Evolutionary conservation across 1,284 basidiomycete species (phyloP).

Genomic region (Leucoagaricus sp.): DNA sequence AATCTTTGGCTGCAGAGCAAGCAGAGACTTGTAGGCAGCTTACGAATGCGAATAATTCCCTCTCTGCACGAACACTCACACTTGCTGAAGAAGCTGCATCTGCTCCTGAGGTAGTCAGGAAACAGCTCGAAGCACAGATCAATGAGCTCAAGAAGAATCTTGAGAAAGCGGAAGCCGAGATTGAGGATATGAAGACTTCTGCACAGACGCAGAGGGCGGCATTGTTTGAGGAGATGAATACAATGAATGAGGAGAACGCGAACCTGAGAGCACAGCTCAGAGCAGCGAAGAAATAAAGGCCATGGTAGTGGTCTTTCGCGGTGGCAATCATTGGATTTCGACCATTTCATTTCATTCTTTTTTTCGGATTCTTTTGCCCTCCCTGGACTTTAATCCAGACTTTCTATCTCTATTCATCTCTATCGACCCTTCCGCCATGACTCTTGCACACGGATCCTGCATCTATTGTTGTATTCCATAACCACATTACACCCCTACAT

Average conservation of each 20-base stretch:
- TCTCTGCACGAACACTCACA: conserved; percentile 70
- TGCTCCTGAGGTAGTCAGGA: conserved; percentile 56
- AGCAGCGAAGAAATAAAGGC: conserved; percentile 47
- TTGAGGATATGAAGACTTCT: conserved; percentile 58
- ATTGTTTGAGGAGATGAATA: conserved; percentile 77
- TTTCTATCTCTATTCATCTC: too few relatives aligned
- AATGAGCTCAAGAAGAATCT: conserved; percentile 48
- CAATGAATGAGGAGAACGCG: conserved; percentile 75
- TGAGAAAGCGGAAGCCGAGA: conserved; percentile 48
- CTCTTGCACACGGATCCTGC: too few relatives aligned
- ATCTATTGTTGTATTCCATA: conserved; percentile 8
- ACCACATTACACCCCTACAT: not conserved
- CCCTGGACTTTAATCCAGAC: too few relatives aligned
- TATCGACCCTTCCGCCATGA: too few relatives aligned
- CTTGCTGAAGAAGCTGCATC: conserved; percentile 77
- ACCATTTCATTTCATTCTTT: not conserved
- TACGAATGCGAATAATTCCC: conserved; percentile 71
- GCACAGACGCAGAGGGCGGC: conserved; percentile 73
- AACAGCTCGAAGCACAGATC: conserved; percentile 55
- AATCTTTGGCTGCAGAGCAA: conserved; percentile 70
- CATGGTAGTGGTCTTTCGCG: not conserved
- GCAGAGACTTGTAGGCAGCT: conserved; percentile 72
- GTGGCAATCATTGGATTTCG: conserved; percentile 3
- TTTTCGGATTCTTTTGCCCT: not conserved
- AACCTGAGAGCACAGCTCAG: conserved; percentile 69